phyloP scores from a whole-genome alignment of 2,329 filamentous ascomycete genomes.

The Sclerotinia subarctica region DNA sequence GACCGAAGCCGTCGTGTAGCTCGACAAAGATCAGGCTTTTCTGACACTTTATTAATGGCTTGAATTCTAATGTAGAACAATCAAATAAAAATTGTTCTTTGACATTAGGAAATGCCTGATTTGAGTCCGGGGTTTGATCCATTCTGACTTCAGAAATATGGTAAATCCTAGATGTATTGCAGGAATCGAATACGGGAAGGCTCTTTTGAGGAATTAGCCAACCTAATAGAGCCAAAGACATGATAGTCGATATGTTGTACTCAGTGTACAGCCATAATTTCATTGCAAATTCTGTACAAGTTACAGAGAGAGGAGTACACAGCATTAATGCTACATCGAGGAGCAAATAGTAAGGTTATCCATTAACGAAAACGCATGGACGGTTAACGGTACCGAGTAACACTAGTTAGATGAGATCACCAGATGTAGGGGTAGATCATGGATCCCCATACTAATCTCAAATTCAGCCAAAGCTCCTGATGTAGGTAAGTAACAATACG shows the following conservation, averaged over 20 bases:
- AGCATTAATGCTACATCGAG: neutral
- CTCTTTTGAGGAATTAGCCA: neutral
- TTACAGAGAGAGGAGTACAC: neutral
- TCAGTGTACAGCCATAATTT: neutral
- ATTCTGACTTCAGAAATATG: neutral
- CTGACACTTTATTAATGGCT: neutral
- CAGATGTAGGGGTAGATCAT: slow-evolving; percentile 10
- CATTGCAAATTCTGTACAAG: neutral
- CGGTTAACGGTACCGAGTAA: neutral
- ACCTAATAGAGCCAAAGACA: neutral
- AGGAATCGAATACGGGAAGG: neutral
- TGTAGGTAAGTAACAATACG: no score
- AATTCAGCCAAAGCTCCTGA: neutral
- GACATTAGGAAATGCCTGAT: neutral
- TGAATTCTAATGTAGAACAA: neutral
- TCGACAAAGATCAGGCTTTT: neutral
- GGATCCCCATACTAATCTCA: neutral
- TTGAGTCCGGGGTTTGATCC: neutral
- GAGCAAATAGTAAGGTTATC: slow-evolving; percentile 5
- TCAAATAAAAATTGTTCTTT: neutral
- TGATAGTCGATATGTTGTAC: neutral
- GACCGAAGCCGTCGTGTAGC: neutral
- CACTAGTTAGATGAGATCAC: slow-evolving; percentile 3
- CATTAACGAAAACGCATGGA: slow-evolving; percentile 5
- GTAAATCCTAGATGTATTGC: neutral